Conservation (phyloP, 75 land plant species). For the Picea glauca region DNA sequence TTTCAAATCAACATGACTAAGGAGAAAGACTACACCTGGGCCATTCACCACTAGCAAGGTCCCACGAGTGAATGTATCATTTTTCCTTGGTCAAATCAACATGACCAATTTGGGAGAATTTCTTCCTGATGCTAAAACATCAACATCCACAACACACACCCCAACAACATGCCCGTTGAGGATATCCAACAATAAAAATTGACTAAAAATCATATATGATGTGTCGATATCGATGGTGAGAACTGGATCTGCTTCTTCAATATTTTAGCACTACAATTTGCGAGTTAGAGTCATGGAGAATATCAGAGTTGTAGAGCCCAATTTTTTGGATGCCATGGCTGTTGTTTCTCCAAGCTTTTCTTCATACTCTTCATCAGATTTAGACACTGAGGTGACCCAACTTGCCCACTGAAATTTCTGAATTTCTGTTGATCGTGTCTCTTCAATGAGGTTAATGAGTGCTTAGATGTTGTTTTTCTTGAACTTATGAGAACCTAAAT, state of each 20-base stretch:
- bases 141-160: background rate
- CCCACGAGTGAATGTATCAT: too few relatives aligned
- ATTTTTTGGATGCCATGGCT: background rate
- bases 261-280: background rate
- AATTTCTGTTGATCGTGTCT: background rate
- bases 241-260: background rate
- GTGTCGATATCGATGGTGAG: background rate
- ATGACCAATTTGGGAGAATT: too few relatives aligned
- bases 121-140: too few relatives aligned
- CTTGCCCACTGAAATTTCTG: background rate
- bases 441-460: background rate
- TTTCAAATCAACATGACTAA: too few relatives aligned
- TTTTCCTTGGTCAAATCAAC: too few relatives aligned
- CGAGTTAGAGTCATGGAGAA: constrained; percentile 1
- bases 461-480: background rate
- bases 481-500: too few relatives aligned
- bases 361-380: constrained; percentile 39
- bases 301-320: constrained; percentile 2
- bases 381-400: constrained; percentile 58
- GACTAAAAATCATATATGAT: background rate
- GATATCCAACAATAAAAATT: background rate
- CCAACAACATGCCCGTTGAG: background rate
- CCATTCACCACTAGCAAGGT: too few relatives aligned
- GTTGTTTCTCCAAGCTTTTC: constrained; percentile 44
- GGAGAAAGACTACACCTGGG: too few relatives aligned